Evolutionary conservation across 805 yeast species (phyloP), one percentile per base, ranked within the genome.

Genomic region (Yamadazyma philogaea): DNA sequence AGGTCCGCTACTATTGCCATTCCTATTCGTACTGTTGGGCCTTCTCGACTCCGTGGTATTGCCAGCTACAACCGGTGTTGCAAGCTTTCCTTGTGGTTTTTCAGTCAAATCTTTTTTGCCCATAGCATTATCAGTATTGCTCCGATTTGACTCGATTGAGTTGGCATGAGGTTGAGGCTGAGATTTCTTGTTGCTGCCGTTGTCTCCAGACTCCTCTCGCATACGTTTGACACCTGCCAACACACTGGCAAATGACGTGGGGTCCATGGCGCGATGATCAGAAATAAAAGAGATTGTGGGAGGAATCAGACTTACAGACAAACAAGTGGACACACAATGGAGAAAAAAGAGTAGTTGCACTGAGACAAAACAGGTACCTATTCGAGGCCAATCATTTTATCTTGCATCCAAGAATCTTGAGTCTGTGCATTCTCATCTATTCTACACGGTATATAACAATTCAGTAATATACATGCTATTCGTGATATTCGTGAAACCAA

Each of bases 241-340:
- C 30, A 84, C 81, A 54, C 86, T 80, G 39, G 83, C 79, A 59
- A 83, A 84, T 0, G 89, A 83, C 2, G 84, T 73, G 1, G 84
- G 68, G 53, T 79, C 79, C 50, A 49, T 49, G 10, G 10, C 28
- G 28, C 28, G 28, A 24, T n/a, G n/a, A 24, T 24, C 10, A n/a
- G 28, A 24, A 24, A 24, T 24, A 22, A 24, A 7, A 24, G 4
- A 7, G 28, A 7, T 11, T 24, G 12, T n/a, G 28, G 28, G 10
- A 24, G 8, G 12, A 7, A 24, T 7, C n/a, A n/a, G n/a, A n/a
- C n/a, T n/a, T n/a, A n/a, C n/a, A n/a, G n/a, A n/a, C n/a, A n/a
- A n/a, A n/a, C n/a, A n/a, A n/a, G n/a, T n/a, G n/a, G n/a, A n/a
- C n/a, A n/a, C n/a, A n/a, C n/a, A n/a, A n/a, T n/a, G n/a, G n/a